Evolutionary conservation across 2,329 filamentous ascomycete genomes (phyloP), one percentile per base, ranked within the genome.

Genomic region (Xylariaceae sp.): DNA sequence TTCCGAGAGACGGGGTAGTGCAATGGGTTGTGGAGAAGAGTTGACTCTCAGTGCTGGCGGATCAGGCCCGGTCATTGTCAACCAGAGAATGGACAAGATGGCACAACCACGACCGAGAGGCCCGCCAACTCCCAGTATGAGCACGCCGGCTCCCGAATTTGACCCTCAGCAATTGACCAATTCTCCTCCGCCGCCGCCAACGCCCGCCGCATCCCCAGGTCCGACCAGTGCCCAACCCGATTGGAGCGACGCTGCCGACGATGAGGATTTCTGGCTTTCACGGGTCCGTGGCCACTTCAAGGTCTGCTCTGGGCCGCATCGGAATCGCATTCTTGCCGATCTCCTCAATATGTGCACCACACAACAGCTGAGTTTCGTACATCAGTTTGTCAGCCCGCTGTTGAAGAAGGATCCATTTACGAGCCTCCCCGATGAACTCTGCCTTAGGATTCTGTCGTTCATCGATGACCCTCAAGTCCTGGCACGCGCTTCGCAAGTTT

Each of bases 371-470:
- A 95, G 90, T 67, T 97, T 96, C 64, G 91, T 98, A 17, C 89
- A 94, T 57, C 89, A 94, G 64, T 95, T 95, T 67, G 92, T 98
- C 56, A 92, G 89, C 64, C 93, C 93, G 22, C 72, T 94, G 51
- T 71, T 98, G 53, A 96, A 96, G 69, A 95, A 96, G 66, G 93
- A 98, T 64, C 93, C 93, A 0, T 97, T 98, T 61, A 88, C 85
- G 40, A 87, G 86, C 47, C 76, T 98, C 43, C 93, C 93, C 1
- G 91, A 95, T 61, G 93, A 98, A 68, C 72, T 98, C 35, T 97
- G 92, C 66, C 72, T 98, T 49, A 77, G 90, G 60, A 88, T 98
- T 54, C 76, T 98, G 40, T 95, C 92, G 35, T 98, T 95, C 64
- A 92, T 98, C 61, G 93, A 98, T 61, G 93, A 98, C 62, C 91